phyloP scores from a whole-genome alignment of 1,139 yeast species.

The Protomyces gravidus region DNA sequence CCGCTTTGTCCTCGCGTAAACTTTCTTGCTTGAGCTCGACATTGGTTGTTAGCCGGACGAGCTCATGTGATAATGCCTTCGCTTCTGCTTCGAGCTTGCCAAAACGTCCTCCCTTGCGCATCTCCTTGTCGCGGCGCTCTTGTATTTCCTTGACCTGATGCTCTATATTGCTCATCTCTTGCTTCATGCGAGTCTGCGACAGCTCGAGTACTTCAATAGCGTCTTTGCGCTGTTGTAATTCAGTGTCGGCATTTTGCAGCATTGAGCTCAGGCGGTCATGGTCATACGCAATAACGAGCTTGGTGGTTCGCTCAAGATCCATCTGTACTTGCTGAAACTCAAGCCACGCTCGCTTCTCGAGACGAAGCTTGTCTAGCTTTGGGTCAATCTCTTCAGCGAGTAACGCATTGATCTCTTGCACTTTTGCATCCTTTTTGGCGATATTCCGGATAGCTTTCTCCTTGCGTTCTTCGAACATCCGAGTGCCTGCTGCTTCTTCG shows the following conservation, averaged over 20 bases:
- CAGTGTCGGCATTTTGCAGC: slow-evolving; percentile 43
- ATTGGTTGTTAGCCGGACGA: slow-evolving; percentile 65
- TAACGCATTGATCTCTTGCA: slow-evolving; percentile 68
- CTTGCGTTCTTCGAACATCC: slow-evolving; percentile 89
- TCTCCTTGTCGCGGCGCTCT: slow-evolving; percentile 54
- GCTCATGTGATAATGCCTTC: slow-evolving; percentile 56
- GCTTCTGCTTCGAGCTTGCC: slow-evolving; percentile 60
- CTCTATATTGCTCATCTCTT: slow-evolving; percentile 58
- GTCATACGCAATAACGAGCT: slow-evolving; percentile 75
- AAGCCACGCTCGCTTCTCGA: slow-evolving; percentile 73
- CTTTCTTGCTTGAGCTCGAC: slow-evolving; percentile 56
- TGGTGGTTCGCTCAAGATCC: slow-evolving; percentile 68
- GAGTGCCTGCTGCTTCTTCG: slow-evolving; percentile 98
- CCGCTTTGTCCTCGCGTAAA: slow-evolving; percentile 49
- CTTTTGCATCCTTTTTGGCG: slow-evolving; percentile 81
- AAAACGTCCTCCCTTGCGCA: slow-evolving; percentile 58
- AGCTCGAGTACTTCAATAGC: slow-evolving; percentile 33
- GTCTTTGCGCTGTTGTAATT: slow-evolving; percentile 24
- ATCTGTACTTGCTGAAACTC: slow-evolving; percentile 83
- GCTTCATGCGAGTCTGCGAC: slow-evolving; percentile 47
- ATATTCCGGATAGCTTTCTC: slow-evolving; percentile 89
- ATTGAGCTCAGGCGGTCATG: slow-evolving; percentile 46
- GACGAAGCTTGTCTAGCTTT: slow-evolving; percentile 71
- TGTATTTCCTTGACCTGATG: slow-evolving; percentile 60
- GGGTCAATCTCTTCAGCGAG: slow-evolving; percentile 89